Percentiles rank a stretch among this genome's conserved stretches.
Evolutionary conservation across 2,329 filamentous ascomycete genomes (phyloP).

Genomic region (Aspergillus sp.): DNA sequence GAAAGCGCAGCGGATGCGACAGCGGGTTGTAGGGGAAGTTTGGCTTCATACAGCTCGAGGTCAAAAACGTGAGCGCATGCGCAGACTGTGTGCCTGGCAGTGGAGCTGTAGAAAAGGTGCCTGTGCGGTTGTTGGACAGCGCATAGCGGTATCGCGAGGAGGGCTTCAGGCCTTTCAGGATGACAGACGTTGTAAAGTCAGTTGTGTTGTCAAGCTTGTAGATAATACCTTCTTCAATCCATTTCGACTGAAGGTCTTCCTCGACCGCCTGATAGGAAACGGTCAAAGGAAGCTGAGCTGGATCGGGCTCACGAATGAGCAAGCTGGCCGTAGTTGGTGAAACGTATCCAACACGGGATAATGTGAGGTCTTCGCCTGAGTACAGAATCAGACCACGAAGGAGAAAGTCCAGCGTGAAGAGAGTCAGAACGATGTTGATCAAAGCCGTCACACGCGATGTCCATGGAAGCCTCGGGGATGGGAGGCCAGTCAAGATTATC

Average conservation of each 20-base stretch:
- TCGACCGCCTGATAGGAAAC: conserved; percentile 51
- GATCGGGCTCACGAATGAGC: conserved; percentile 76
- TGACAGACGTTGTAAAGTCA: conserved; percentile 72
- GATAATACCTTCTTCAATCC: conserved; percentile 61
- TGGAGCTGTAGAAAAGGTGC: conserved; percentile 73
- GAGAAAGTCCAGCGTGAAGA: conserved; percentile 68
- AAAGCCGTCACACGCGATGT: conserved; percentile 62
- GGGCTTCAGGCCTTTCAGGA: conserved; percentile 59
- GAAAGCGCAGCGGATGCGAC: conserved; percentile 75
- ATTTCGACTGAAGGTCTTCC: conserved; percentile 34
- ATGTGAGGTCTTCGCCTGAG: conserved; percentile 68
- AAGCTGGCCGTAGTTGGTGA: conserved; percentile 73
- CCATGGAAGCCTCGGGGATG: conserved; percentile 61
- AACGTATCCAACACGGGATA: conserved; percentile 81
- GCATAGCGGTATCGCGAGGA: conserved; percentile 75
- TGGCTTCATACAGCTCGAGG: conserved; percentile 86
- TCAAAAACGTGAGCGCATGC: conserved; percentile 79
- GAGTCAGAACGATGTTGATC: conserved; percentile 64
- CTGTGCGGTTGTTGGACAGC: conserved; percentile 79
- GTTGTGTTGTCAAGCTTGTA: conserved; percentile 64
- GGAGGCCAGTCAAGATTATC: conserved; percentile 68
- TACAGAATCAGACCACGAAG: conserved; percentile 66
- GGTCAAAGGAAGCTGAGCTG: conserved; percentile 65
- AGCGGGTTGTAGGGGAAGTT: conserved; percentile 82
- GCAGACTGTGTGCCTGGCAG: conserved; percentile 56